Evolutionary conservation across 805 yeast genomes (phyloP).

Genomic region (Teunomyces stri): DNA sequence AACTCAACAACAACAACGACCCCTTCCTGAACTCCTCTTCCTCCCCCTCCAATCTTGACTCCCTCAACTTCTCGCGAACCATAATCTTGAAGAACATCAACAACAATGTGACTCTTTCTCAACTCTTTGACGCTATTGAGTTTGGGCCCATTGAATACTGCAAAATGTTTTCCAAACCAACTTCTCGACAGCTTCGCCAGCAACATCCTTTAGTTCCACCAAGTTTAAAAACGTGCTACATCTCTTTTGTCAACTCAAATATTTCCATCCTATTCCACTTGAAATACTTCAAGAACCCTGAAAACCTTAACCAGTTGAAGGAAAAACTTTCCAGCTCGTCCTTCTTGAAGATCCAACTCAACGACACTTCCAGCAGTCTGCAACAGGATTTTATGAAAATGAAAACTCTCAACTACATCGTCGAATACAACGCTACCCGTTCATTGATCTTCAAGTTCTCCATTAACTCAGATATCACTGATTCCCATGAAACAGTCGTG

Average conservation of each 20-base stretch:
- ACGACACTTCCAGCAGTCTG: slow-evolving; percentile 17
- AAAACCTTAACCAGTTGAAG: slow-evolving; percentile 23
- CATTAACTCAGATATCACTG: neutral
- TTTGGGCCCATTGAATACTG: slow-evolving; percentile 65
- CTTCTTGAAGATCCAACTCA: slow-evolving; percentile 27
- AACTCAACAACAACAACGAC: slow-evolving; percentile 8
- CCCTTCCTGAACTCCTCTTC: neutral
- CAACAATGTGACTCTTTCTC: slow-evolving; percentile 22
- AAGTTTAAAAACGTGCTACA: slow-evolving; percentile 27
- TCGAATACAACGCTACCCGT: slow-evolving; percentile 40
- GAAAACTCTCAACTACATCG: slow-evolving; percentile 40
- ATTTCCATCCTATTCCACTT: slow-evolving; percentile 31
- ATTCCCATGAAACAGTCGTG: neutral
- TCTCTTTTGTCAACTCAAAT: slow-evolving; percentile 37
- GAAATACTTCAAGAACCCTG: slow-evolving; percentile 27
- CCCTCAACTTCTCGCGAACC: slow-evolving; percentile 37
- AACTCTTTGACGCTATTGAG: slow-evolving; percentile 46
- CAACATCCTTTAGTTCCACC: slow-evolving; percentile 10
- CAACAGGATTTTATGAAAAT: slow-evolving; percentile 35
- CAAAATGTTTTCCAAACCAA: slow-evolving; percentile 34
- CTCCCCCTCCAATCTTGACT: slow-evolving; percentile 23
- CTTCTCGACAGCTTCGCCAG: slow-evolving; percentile 17
- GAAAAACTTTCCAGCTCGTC: slow-evolving; percentile 22
- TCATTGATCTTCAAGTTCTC: slow-evolving; percentile 20
- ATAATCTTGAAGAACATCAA: slow-evolving; percentile 30